Evolutionary conservation across 2,329 filamentous ascomycete genomes (phyloP), one percentile per base, ranked within the genome.

Genomic region (Fusarium temperatum): DNA sequence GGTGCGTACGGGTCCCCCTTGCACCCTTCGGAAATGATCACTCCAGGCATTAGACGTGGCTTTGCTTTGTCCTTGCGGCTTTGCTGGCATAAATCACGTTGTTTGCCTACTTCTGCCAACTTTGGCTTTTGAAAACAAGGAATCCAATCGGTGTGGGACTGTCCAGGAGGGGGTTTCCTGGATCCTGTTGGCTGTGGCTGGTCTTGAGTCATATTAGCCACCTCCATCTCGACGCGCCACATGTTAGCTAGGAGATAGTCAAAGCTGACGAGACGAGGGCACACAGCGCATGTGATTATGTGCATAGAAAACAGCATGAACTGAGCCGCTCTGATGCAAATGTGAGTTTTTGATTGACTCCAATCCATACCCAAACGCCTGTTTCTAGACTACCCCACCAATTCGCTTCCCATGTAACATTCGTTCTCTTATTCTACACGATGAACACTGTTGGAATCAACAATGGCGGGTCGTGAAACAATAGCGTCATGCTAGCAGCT

Each of bases 21-120:
- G 54, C 35, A 30, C 36, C 41, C 54, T 70, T 71, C 66, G 74
- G 74, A 75, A 72, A 75, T 77, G 75, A 77, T 72, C 70, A 67
- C 66, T 72, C 51, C 22, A 59, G 66, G 57, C 51, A 58, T 67
- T 42, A 22, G 55, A 53, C 41, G 58, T 67, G 66, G 70, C 71
- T 63, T 61, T 68, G 53, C 53, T 32, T 24, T 56, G 53, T 32
- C 53, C 28, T n/a, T 56, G 22, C 53, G 15, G 47, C 53, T 55
- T 39, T 48, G 57, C 53, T 50, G 36, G 30, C 54, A 62, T 45
- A 58, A 57, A 71, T 74, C 66, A 74, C 57, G 55, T 66, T 75
- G 57, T 66, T 74, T 64, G 68, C 63, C 68, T 60, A 55, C 63
- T 61, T 71, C 62, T 74, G 64, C 72, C 72, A 75, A 74, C 72